Evolutionary conservation across 169 alveolate species (phyloP).

Genomic region (Sarcocystis neurona): DNA sequence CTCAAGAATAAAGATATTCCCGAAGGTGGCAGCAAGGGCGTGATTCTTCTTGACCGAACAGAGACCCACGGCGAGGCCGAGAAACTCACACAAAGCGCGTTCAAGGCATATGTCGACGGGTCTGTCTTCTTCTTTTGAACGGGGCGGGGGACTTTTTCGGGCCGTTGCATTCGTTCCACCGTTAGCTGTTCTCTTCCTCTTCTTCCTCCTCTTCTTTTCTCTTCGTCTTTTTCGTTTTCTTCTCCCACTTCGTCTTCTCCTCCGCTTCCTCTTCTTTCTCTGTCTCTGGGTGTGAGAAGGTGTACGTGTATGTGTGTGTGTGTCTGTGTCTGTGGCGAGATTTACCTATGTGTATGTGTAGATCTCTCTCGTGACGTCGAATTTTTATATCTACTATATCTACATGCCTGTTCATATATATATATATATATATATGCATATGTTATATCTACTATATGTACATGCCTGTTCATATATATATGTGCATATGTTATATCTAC

Average conservation of each 20-base stretch:
- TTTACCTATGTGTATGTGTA: no score
- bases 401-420: no score
- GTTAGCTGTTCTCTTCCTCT: background rate
- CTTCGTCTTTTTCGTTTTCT: background rate
- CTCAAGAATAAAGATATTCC: constrained; percentile 83
- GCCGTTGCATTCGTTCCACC: no score
- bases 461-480: no score
- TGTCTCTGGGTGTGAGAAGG: background rate
- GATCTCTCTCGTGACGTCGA: no score
- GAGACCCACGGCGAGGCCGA: constrained; percentile 24
- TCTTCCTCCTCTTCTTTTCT: background rate
- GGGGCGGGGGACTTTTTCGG: background rate
- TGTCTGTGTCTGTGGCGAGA: background rate
- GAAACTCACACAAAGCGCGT: constrained; percentile 62
- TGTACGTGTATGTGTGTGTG: background rate
- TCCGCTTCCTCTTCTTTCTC: no score
- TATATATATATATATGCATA: no score
- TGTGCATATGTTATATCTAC: no score
- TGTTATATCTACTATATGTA: no score
- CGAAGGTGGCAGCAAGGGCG: constrained; percentile 86
- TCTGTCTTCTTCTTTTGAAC: background rate
- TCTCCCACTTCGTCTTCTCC: no score
- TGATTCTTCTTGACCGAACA: constrained; percentile 73
- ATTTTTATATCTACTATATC: no score
- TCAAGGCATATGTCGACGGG: constrained; percentile 78